Base-by-base conservation (phyloP, 805 yeast genomes). In the Tetrapisispora fleetii region DNA sequence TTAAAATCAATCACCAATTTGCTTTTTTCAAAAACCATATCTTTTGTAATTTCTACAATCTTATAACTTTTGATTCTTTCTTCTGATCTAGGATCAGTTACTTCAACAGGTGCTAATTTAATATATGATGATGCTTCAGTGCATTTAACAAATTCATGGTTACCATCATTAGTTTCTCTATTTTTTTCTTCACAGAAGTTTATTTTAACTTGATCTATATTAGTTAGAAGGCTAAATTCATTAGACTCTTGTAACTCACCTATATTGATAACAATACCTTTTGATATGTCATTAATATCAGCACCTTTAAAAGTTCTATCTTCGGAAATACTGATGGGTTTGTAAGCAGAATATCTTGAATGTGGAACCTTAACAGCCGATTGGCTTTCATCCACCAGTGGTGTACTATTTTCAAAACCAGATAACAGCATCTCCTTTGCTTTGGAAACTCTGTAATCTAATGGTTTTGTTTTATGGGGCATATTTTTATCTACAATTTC, bases 401-500 rank as follows among this genome's bases (percentile, higher is more conserved):
- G 22, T 14, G 7, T 11, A 28, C 38, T 35, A 14, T 41, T 43
- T 53, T 82, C 87, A 58, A 81, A 77, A 0, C 87, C 88, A 2
- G 85, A 68, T 6, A 77, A 58, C 13, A 77, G 59, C 32, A 62
- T 48, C 27, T 54, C 52, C 40, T 77, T 70, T 55, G 87, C 78
- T 0, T 77, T 62, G 1, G 60, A 48, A 85, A 90, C 81, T 59
- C 96, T 71, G 35, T 72, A 66, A 0, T 58, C 57, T 24, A 85
- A 65, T 0, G 79, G 62, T 45, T 70, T 68, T 0, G 93, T 85
- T 55, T 76, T 78, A 10, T 57, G 45, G 0, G 79, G 69, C 0
- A 71, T 61, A 0, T 60, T 53, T 22, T 63, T 66, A 56, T 87
- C 85, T 1, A 79, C 75, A 13, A 84, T 70, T 30, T 78, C 83